Percentiles rank a stretch among this genome's conserved stretches.
Conservation (phyloP, 2,329 filamentous ascomycete species). For the Verticillium zaregamsianum region DNA sequence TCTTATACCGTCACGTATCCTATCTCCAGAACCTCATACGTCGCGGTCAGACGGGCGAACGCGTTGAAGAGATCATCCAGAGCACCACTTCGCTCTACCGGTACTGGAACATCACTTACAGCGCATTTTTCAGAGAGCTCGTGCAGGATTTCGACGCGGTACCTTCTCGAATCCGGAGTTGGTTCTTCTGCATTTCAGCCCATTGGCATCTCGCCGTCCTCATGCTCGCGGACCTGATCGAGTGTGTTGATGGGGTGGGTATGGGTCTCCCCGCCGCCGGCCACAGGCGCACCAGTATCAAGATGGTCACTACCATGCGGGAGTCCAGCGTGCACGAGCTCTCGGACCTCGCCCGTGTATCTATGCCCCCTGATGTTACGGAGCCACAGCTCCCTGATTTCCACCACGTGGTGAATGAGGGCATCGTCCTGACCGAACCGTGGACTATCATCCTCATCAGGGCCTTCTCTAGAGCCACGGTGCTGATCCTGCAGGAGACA, state of each 20-base stretch:
- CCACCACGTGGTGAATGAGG: conserved; percentile 49
- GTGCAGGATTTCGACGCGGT: conserved; percentile 44
- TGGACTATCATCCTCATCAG: conserved; percentile 54
- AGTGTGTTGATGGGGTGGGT: conserved; percentile 39
- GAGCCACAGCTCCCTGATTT: conserved; percentile 33
- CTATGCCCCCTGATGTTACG: conserved; percentile 27
- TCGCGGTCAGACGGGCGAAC: conserved; percentile 26
- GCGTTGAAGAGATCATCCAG: conserved; percentile 43
- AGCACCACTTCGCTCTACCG: conserved; percentile 45
- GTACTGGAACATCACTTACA: conserved; percentile 51
- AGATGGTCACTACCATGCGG: conserved; percentile 35
- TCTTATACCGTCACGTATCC: conserved; percentile 52
- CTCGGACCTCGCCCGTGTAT: conserved; percentile 43
- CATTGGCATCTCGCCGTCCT: conserved; percentile 56
- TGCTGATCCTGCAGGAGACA: conserved; percentile 29
- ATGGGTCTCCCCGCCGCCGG: conserved; percentile 21
- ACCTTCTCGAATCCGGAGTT: conserved; percentile 51
- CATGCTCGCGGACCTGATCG: conserved; percentile 49
- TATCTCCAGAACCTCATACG: conserved; percentile 50
- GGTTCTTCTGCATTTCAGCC: conserved; percentile 53
- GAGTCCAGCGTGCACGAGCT: conserved; percentile 39
- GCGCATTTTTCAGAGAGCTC: conserved; percentile 47
- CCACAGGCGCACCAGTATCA: conserved; percentile 18
- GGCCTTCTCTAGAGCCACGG: conserved; percentile 44
- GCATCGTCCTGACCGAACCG: conserved; percentile 54